These are phyloP conservation scores for Musa schizocarpa DNA, from an alignment of 176 grass and related monocot species.

Conservation along the genomic window DNA sequence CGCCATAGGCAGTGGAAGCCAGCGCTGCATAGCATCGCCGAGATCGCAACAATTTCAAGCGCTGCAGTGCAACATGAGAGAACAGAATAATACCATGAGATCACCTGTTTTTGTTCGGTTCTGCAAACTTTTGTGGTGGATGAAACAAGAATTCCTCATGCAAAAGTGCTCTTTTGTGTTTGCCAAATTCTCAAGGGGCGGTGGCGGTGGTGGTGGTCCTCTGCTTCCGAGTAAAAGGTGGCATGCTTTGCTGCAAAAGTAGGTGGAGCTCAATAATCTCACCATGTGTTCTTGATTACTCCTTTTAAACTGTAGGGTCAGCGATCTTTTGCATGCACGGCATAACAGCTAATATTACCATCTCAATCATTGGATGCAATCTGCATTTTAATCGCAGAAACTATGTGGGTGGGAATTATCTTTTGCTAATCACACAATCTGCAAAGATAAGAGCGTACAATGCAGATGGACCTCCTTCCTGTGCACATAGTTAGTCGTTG, in stretches of 20 bases:
- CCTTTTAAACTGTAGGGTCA: not conserved
- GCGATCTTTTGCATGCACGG: not conserved
- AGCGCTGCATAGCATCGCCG: slow-evolving; percentile 6
- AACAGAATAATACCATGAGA: not conserved
- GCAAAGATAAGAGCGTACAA: not conserved
- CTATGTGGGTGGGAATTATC: not conserved
- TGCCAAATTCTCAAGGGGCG: not conserved
- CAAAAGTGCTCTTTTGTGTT: not conserved
- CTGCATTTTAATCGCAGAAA: not conserved
- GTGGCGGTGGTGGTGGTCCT: not conserved
- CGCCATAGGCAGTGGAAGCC: slow-evolving; percentile 1
- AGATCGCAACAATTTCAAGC: not conserved
- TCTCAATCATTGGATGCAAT: not conserved
- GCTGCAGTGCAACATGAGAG: not conserved
- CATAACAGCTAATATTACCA: not conserved
- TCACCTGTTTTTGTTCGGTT: not conserved
- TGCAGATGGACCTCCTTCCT: not conserved
- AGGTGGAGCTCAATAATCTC: not conserved
- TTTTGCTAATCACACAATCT: not conserved
- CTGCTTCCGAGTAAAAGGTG: not conserved
- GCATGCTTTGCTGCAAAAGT: not conserved
- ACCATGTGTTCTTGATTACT: not conserved
- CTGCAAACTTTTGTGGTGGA: not conserved
- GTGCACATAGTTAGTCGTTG: too few relatives aligned
- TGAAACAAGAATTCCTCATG: not conserved